Conservation (phyloP, 1,284 basidiomycete genomes). For the Puccinia polysora region DNA sequence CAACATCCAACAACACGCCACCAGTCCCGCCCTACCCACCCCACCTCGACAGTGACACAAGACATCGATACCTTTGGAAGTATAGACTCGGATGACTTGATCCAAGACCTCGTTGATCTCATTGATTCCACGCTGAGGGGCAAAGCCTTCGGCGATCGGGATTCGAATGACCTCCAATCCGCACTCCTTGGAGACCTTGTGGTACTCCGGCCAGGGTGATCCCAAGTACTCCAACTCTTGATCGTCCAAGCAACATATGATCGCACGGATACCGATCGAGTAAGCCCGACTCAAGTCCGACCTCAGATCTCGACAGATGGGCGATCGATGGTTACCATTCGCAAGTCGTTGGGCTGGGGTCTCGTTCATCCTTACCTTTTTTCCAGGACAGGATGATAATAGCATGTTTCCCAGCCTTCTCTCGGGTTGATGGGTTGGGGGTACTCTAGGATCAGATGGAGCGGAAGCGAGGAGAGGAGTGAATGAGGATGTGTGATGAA, state of each 20-base stretch:
- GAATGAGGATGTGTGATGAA: too few relatives aligned
- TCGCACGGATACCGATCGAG: constrained; percentile 68
- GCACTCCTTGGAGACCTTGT: constrained; percentile 61
- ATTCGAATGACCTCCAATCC: constrained; percentile 75
- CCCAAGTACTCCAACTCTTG: constrained; percentile 78
- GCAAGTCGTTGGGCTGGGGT: constrained; percentile 12
- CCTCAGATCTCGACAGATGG: constrained; percentile 75
- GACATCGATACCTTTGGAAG: constrained; percentile 67
- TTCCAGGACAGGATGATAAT: constrained; percentile 89
- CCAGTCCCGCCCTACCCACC: constrained; percentile 84
- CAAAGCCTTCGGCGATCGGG: constrained; percentile 85
- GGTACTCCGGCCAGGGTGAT: constrained; percentile 74
- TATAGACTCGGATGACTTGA: constrained; percentile 67
- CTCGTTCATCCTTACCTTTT: constrained; percentile 74
- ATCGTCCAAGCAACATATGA: constrained; percentile 84
- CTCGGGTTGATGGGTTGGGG: too few relatives aligned
- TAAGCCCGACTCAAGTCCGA: constrained; percentile 74
- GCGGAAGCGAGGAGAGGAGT: too few relatives aligned
- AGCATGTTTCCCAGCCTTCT: constrained; percentile 74
- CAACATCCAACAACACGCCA: constrained; percentile 87
- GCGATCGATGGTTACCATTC: constrained; percentile 64
- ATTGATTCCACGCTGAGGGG: constrained; percentile 57
- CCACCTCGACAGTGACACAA: constrained; percentile 92
- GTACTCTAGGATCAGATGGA: too few relatives aligned
- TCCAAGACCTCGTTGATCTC: constrained; percentile 68